These are phyloP conservation scores for Crucihimalaya himalaica DNA, from an alignment of 345 rosid species.

Conservation along the genomic window DNA sequence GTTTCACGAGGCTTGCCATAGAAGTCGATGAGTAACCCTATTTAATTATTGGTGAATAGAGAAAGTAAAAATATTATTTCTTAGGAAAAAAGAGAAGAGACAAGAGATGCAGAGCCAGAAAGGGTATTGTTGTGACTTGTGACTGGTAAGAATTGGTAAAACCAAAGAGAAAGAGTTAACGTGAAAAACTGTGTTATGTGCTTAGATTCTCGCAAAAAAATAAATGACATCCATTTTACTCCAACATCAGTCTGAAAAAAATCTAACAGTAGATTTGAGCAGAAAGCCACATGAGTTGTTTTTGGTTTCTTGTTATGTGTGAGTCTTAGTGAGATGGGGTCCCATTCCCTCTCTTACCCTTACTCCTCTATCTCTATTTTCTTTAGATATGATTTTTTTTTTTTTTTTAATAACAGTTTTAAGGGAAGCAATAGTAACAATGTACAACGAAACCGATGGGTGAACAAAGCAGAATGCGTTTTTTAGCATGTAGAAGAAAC, in stretches of 20 bases:
- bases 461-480: too few species aligned
- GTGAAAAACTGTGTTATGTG: slow-evolving; percentile 13
- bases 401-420: not conserved
- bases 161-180: slow-evolving; percentile 35
- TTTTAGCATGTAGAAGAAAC: too few species aligned
- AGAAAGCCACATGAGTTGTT: slow-evolving; percentile 42
- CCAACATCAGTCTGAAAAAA: slow-evolving; percentile 30
- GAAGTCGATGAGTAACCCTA: slow-evolving; percentile 12
- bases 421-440: not conserved
- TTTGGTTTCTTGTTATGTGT: slow-evolving; percentile 40
- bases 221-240: slow-evolving; percentile 27
- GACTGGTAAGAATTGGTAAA: slow-evolving; percentile 31
- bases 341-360: slow-evolving; percentile 24
- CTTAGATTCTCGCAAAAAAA: slow-evolving; percentile 16
- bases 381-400: not conserved
- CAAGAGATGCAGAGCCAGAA: slow-evolving; percentile 33
- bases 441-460: too few species aligned
- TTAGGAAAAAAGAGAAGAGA: slow-evolving; percentile 18
- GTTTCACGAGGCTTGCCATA: slow-evolving; percentile 14
- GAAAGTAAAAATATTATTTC: not conserved
- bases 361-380: not conserved
- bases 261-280: slow-evolving; percentile 39
- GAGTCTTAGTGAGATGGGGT: slow-evolving; percentile 26
- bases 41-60: not conserved
- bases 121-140: not conserved